phyloP scores from a whole-genome alignment of 202 grass and related monocot genomes.

The Zizania palustris region DNA sequence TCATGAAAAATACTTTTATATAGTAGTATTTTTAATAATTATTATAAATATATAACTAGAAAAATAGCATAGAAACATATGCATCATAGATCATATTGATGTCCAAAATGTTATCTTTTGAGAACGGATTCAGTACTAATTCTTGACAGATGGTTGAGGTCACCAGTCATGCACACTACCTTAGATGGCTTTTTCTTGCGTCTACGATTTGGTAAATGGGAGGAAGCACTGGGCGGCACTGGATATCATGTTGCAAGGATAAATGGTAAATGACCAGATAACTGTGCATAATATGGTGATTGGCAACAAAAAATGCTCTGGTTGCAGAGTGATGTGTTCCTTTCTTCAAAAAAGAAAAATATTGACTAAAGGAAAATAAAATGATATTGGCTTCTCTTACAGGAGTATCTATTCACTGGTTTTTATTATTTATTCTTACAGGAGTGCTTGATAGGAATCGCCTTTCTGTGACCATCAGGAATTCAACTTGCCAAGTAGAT shows the following conservation, averaged over 20 bases:
- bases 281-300: constrained; percentile 24
- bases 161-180: constrained; percentile 52
- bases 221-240: constrained; percentile 78
- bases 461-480: constrained; percentile 79
- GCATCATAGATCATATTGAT: too few relatives aligned
- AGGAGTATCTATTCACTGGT: constrained; percentile 48
- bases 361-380: not conserved
- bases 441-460: constrained; percentile 65
- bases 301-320: constrained; percentile 9
- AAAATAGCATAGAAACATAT: too few relatives aligned
- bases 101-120: too few relatives aligned
- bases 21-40: too few relatives aligned
- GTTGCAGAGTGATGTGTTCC: constrained; percentile 23
- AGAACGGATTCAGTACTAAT: not conserved
- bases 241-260: constrained; percentile 83
- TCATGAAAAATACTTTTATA: too few relatives aligned
- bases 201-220: constrained; percentile 84
- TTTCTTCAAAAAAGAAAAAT: not conserved
- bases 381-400: constrained; percentile 48
- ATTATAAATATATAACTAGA: too few relatives aligned
- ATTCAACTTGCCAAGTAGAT: constrained; percentile 69
- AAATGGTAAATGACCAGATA: constrained; percentile 68
- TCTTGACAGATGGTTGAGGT: constrained; percentile 70
- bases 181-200: constrained; percentile 89
- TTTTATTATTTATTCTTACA: constrained; percentile 24